Evolutionary conservation across 2,329 filamentous ascomycete species (phyloP).

Genomic region (Ramularia endophylla): DNA sequence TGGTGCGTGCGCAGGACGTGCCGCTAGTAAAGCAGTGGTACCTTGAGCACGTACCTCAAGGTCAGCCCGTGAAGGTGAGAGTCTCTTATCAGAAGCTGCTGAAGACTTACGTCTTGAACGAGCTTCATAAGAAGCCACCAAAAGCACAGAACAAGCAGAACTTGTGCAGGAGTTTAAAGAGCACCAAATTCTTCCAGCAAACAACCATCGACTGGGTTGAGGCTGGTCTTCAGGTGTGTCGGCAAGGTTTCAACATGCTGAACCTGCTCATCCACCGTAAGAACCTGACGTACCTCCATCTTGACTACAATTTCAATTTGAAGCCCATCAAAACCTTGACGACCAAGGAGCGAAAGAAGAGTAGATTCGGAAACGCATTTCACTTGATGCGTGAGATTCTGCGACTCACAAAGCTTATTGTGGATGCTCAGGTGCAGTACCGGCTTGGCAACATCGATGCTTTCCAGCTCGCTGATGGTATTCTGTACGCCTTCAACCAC

Average conservation of each 20-base stretch:
- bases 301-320: slow-evolving; percentile 99
- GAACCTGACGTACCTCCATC: slow-evolving; percentile 95
- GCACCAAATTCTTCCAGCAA: slow-evolving; percentile 99
- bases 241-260: slow-evolving; percentile 98
- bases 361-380: slow-evolving; percentile 97
- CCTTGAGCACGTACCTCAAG: slow-evolving; percentile 84
- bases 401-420: slow-evolving; percentile 91
- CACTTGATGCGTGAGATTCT: slow-evolving; percentile 98
- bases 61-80: slow-evolving; percentile 91
- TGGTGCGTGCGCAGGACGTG: slow-evolving; percentile 96
- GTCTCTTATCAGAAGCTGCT: slow-evolving; percentile 98
- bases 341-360: slow-evolving; percentile 99
- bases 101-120: slow-evolving; percentile 93
- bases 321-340: slow-evolving; percentile 99
- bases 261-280: slow-evolving; percentile 97
- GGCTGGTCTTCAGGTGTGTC: slow-evolving; percentile 93
- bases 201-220: slow-evolving; percentile 99
- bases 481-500: slow-evolving; percentile 99
- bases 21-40: slow-evolving; percentile 98
- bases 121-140: slow-evolving; percentile 90
- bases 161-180: slow-evolving; percentile 79
- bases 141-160: slow-evolving; percentile 96
- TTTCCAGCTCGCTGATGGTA: slow-evolving; percentile 96
- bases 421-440: slow-evolving; percentile 97
- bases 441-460: slow-evolving; percentile 96